Evolutionary conservation across 768 basidiomycete genomes (phyloP), one percentile per base, ranked within the genome.

Genomic region (Rhodotorula babjevae): DNA sequence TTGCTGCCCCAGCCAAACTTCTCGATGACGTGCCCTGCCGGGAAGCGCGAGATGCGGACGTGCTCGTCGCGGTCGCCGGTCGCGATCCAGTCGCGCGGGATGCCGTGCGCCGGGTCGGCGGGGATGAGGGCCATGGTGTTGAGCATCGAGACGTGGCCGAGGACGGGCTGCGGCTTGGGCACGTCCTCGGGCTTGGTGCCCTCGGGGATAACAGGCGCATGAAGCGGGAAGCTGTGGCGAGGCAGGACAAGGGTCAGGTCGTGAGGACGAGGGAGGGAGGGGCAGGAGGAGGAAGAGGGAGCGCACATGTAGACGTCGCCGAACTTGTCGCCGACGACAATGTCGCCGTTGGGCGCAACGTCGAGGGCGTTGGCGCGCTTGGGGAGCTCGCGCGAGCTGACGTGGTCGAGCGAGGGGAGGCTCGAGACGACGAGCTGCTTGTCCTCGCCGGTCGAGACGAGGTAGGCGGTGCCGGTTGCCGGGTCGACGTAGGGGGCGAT

Each of bases 31-130:
- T 89, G 90, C 27, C 93, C 91, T 65, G 89, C 84, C 0, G 96
- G 96, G 78, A 86, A 98, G 86, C 90, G 87, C 78, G 91, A 93
- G 25, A 95, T 86, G 65, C 96, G 85, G 63, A 99, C 89, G 79
- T 98, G 96, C 79, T 98, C 96, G 78, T 99, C 96, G 58, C 96
- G 83, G 79, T 98, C 96, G 0, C 92, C 89, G 0, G 93, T 92
- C 74, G 97, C 85, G 77, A 99, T 88, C 78, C 85, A 88, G 64
- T 84, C 85, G 44, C 50, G 60, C 23, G 8, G 1, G 5, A 61
- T 16, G 10, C 55, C 57, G 31, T 47, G 27, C 40, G 44, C 61
- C 36, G 46, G 58, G 36, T 29, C 87, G 78, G 91, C 88, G 0
- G 81, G 79, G 0, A 88, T 85, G 66, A 95, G 85, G 57, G 89